Evolutionary conservation across 2,329 filamentous ascomycete genomes (phyloP), one percentile per base, ranked within the genome.

Genomic region (Lecanoromycetidae sp.): DNA sequence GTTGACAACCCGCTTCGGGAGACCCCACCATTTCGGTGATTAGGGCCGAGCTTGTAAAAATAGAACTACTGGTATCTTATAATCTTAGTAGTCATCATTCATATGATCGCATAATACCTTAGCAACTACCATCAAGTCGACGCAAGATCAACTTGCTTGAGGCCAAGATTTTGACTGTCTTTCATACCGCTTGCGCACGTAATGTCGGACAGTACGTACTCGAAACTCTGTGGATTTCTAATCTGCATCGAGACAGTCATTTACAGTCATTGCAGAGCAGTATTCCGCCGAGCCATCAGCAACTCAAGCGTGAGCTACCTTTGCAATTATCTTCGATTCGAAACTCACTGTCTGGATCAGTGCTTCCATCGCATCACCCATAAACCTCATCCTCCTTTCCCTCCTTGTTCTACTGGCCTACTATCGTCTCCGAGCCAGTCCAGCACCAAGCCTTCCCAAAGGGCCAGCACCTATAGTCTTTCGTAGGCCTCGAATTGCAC

Each of bases 391-490:
- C 54, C 73, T 81, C 45, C 58, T 78, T 58, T 69, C 75, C 43
- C 67, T 79, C 53, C 74, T 80, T 60, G 60, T 70, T 44, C 58
- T 77, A 54, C 61, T 79, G 26, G 60, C 75, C 36, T 81, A 79
- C 63, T 66, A 72, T 57, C 76, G 77, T 55, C 69, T 80, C 55
- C 72, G 75, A 36, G 75, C 76, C 39, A 67, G 69, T 50, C 62
- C 68, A 7, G 66, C 71, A 27, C 61, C 70, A 35, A 64, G 64
- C 4, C 70, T 80, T 17, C 75, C 76, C 20, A 66, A 68, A 49
- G 67, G 70, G 23, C 74, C 76, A 6, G 57, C 64, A 2, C 87
- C 87, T 3, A 79, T 91, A 39, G 80, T 95, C 53, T 95, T 90
- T 62, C 85, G 45, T 47, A 42, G 13, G 26, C 12, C 9, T 20